Base-by-base conservation (phyloP, 805 yeast species). In the Cephaloascus albidus region DNA sequence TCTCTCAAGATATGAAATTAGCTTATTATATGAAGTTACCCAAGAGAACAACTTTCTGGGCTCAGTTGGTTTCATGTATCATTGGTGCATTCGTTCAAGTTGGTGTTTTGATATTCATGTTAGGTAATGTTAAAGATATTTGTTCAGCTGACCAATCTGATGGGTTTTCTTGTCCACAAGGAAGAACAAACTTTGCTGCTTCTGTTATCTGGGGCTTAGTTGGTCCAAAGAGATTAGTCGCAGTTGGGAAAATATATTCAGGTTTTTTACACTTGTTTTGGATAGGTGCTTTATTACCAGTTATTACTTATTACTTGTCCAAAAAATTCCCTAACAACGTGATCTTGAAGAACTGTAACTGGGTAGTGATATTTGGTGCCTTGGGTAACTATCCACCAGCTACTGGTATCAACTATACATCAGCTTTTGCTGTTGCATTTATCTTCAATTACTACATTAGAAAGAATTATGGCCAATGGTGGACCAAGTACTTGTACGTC, bases 351-450 rank as follows among this genome's bases (percentile, higher is more conserved):
- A 12, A 23, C 6, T 23, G 28, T 23, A 46, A 47, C 49, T 55
- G 65, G 64, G 65, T 66, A 10, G 65, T 65, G 36, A 64, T 65
- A 45, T 47, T 65, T 54, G 54, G 64, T 14, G 72, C 70, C 47
- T 60, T 70, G n/a, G 80, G 79, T 35, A 65, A 68, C 47, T 75
- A 81, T 48, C 89, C 90, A 14, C 89, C 90, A 33, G 81, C 85
- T 31, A 78, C 87, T 3, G 78, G 84, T 20, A 80, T 78, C 55
- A 79, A 78, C 54, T 79, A 78, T 55, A 68, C 74, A 26, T 57
- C 76, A 5, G 80, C 72, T 61, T 71, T 78, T 44, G 53, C 65
- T 28, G 58, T 57, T 33, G 62, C 61, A 4, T 44, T 57, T 46
- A 46, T 50, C 40, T 65, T 65, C 44, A 62, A 65, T 28, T 63